A percentile compares a stretch with the other conserved stretches of the same genome.
Conservation (phyloP, 2,329 filamentous ascomycete genomes). For the Ustilaginoidea virens region DNA sequence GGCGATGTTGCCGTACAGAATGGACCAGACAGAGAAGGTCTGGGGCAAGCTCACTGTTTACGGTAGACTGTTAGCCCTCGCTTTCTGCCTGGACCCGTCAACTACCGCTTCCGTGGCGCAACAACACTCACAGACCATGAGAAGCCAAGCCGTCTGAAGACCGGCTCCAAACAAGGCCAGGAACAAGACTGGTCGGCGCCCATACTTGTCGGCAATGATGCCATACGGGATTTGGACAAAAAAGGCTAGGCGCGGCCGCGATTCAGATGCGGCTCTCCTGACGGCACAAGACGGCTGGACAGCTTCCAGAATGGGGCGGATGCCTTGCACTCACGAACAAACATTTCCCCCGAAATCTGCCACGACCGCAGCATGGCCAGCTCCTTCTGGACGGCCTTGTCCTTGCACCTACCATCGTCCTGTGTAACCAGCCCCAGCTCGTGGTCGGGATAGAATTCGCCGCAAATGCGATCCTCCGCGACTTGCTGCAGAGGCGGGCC, state of each 20-base stretch:
- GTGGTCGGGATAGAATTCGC: constrained; percentile 26
- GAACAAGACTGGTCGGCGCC: constrained; percentile 25
- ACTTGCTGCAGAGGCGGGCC: constrained; percentile 30
- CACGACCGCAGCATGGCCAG: constrained; percentile 37
- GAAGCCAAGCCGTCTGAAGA: constrained; percentile 13
- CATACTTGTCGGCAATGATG: constrained; percentile 30
- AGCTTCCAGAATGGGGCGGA: neutral
- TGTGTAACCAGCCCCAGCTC: constrained; percentile 12
- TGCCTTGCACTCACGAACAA: constrained; percentile 23
- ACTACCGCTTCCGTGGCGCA: neutral
- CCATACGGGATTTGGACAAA: constrained; percentile 29
- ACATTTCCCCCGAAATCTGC: constrained; percentile 25
- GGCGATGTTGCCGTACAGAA: constrained; percentile 18
- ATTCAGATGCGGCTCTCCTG: too few species aligned
- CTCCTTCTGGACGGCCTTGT: constrained; percentile 29
- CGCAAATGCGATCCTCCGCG: constrained; percentile 38
- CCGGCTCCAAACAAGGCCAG: constrained; percentile 17
- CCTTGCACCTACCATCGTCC: constrained; percentile 32
- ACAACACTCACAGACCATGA: constrained; percentile 16
- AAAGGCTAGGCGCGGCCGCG: constrained; percentile 15
- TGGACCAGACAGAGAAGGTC: constrained; percentile 23
- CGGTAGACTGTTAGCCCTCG: neutral
- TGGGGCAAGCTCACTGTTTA: constrained; percentile 19
- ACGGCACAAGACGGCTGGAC: too few species aligned
- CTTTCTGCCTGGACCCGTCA: too few species aligned